phyloP scores from a whole-genome alignment of 2,329 filamentous ascomycete species.

The Fusarium transvaalense region DNA sequence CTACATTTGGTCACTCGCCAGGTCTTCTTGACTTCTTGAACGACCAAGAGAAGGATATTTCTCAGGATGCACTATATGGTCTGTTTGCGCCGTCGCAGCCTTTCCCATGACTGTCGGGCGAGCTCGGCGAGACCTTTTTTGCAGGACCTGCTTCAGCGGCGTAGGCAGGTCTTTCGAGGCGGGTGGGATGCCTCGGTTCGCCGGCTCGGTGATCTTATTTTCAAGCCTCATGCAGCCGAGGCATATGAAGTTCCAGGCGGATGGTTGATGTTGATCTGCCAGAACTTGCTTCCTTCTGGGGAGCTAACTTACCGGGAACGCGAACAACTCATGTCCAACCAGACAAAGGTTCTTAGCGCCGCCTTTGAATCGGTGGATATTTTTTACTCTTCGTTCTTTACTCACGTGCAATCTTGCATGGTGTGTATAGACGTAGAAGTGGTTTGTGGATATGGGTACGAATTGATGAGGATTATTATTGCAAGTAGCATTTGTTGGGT shows the following conservation, averaged over 20 bases:
- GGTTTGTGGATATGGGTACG: slow-evolving; percentile 7
- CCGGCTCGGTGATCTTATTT: neutral
- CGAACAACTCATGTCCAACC: neutral
- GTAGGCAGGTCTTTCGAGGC: slow-evolving; percentile 5
- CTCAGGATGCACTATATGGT: slow-evolving; percentile 50
- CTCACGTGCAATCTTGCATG: too few species aligned
- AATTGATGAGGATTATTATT: slow-evolving; percentile 25
- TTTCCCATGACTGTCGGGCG: slow-evolving; percentile 45
- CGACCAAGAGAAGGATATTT: slow-evolving; percentile 51
- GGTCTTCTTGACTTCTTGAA: slow-evolving; percentile 48
- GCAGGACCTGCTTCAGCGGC: slow-evolving; percentile 29
- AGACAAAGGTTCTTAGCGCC: too few species aligned
- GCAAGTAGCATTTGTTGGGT: slow-evolving; percentile 4
- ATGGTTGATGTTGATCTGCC: neutral
- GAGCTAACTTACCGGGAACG: neutral
- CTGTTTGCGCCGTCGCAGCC: slow-evolving; percentile 50
- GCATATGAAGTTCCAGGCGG: neutral
- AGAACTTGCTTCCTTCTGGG: neutral
- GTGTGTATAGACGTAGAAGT: neutral
- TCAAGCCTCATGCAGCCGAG: slow-evolving; percentile 13
- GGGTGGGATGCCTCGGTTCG: slow-evolving; percentile 3
- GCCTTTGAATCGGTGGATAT: too few species aligned
- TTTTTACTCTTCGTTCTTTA: too few species aligned
- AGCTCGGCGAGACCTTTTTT: slow-evolving; percentile 39
- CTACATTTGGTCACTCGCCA: slow-evolving; percentile 44